Percentiles rank a stretch among this genome's conserved stretches.
These are phyloP conservation scores for Paspalum notatum DNA, from an alignment of 176 grass and related monocot genomes.

Conservation along the genomic window DNA sequence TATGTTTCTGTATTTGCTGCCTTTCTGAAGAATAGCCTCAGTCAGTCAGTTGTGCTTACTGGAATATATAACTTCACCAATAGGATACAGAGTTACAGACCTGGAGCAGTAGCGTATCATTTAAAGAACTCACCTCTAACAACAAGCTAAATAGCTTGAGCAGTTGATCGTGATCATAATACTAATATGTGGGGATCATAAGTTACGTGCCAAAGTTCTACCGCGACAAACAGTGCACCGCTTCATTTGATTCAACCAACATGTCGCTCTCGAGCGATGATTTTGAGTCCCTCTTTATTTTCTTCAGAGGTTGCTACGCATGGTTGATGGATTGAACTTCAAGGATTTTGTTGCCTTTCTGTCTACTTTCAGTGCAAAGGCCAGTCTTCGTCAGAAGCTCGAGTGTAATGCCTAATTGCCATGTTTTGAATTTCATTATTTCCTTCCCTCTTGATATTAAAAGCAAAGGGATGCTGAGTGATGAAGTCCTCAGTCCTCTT, in stretches of 20 bases:
- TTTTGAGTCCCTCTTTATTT: neutral
- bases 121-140: too few species aligned
- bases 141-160: neutral
- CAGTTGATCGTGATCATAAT: neutral
- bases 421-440: constrained; percentile 12
- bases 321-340: constrained; percentile 89
- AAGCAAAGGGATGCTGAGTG: neutral
- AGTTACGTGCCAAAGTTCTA: neutral
- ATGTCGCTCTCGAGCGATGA: neutral
- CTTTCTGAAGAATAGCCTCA: too few species aligned
- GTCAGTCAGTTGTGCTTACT: too few species aligned
- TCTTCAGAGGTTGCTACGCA: constrained; percentile 72
- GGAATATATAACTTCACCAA: too few species aligned
- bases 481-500: neutral
- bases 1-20: too few species aligned
- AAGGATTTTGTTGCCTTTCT: constrained; percentile 83
- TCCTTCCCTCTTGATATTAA: neutral
- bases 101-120: too few species aligned
- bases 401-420: constrained; percentile 47
- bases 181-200: neutral
- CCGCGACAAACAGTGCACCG: neutral
- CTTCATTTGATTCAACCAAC: neutral
- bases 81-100: too few species aligned
- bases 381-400: constrained; percentile 56
- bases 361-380: constrained; percentile 66